phyloP scores from a whole-genome alignment of 73 alveolate species.

The Stentor roeselii region DNA sequence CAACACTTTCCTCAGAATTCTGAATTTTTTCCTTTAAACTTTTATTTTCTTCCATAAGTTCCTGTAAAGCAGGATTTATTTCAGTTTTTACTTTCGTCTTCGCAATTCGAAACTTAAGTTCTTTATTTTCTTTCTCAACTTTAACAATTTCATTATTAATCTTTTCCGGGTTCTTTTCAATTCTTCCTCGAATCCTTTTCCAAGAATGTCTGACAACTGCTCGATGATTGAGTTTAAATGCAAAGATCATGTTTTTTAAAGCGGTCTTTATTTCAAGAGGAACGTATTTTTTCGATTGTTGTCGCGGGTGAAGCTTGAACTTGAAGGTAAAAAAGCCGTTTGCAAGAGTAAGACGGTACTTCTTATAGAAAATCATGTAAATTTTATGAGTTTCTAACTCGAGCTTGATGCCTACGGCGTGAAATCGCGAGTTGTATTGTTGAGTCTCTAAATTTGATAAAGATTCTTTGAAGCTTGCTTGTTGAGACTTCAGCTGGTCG shows the following conservation, averaged over 20 bases:
- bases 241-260: not conserved
- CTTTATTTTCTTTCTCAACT: conserved; percentile 19
- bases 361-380: not conserved
- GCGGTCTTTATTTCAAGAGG: conserved; percentile 3
- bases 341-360: not conserved
- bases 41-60: conserved; percentile 7
- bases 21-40: conserved; percentile 8
- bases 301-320: not conserved
- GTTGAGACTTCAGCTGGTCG: conserved; percentile 7
- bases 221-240: not conserved
- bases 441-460: conserved; percentile 2
- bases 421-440: conserved; percentile 18
- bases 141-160: not conserved
- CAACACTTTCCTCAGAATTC: conserved; percentile 24
- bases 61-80: not conserved
- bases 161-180: not conserved
- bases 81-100: not conserved
- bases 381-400: conserved; percentile 25
- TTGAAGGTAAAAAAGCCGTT: not conserved
- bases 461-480: not conserved
- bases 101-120: conserved; percentile 14
- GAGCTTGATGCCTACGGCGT: conserved; percentile 16
- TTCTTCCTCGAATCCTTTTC: not conserved
- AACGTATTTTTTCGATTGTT: not conserved
- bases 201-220: not conserved